phyloP scores from a whole-genome alignment of 139 green algal species.

The Tetraselmis chui region DNA sequence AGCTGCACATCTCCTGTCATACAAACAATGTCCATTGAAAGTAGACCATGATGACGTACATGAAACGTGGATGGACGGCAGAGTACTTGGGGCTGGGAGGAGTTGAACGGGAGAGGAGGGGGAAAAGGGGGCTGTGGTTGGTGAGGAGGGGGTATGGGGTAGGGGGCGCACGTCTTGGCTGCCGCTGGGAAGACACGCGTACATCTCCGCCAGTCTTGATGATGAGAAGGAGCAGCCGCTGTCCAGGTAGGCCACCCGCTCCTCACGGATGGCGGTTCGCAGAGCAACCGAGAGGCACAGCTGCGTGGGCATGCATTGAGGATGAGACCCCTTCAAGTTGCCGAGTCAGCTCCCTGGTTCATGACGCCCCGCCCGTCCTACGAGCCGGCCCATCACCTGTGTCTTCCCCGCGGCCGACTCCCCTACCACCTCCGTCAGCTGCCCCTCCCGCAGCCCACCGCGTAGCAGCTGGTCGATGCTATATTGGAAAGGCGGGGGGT shows the following conservation, averaged over 20 bases:
- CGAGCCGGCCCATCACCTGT: too few relatives aligned
- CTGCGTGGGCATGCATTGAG: too few relatives aligned
- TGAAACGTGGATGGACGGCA: too few relatives aligned
- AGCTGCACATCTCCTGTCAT: background rate
- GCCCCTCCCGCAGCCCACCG: constrained; percentile 37
- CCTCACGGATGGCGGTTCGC: constrained; percentile 19
- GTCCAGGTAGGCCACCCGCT: constrained; percentile 42
- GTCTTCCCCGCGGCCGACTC: constrained; percentile 49
- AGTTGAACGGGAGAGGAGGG: background rate
- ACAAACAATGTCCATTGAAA: too few relatives aligned
- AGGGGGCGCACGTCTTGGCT: background rate
- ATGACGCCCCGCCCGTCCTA: too few relatives aligned
- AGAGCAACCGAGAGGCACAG: constrained; percentile 34
- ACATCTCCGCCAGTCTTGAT: background rate
- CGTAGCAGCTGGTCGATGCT: constrained; percentile 41
- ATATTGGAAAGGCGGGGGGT: too few relatives aligned
- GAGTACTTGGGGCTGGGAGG: too few relatives aligned
- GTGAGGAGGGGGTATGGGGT: background rate
- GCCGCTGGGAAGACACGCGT: background rate
- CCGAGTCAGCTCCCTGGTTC: too few relatives aligned
- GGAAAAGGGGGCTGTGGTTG: background rate
- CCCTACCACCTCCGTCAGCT: constrained; percentile 40
- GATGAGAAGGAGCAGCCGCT: constrained; percentile 36
- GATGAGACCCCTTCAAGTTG: too few relatives aligned
- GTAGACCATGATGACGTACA: too few relatives aligned